phyloP scores from a whole-genome alignment of 2,329 filamentous ascomycete genomes.

The Rutstroemia sp. region DNA sequence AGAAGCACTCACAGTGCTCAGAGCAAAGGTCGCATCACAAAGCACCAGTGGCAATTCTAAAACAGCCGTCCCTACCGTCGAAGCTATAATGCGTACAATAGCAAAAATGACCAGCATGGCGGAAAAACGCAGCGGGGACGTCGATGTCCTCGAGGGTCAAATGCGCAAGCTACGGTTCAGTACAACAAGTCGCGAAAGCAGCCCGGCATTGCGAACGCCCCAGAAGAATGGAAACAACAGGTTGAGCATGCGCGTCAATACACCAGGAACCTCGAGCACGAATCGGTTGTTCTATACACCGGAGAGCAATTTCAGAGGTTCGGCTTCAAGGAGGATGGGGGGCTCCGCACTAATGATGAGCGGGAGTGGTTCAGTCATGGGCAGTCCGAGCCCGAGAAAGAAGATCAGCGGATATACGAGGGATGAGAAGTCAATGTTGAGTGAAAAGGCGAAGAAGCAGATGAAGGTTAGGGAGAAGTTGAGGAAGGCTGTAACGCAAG shows the following conservation, averaged over 20 bases:
- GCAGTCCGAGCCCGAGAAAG: conserved; percentile 39
- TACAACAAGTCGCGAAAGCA: conserved; percentile 37
- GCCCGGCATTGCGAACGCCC: conserved; percentile 34
- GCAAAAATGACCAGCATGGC: conserved; percentile 87
- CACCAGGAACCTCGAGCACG: conserved; percentile 20
- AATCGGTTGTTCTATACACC: conserved; percentile 26
- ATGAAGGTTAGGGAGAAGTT: conserved; percentile 47
- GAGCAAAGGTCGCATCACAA: conserved; percentile 63
- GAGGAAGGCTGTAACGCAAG: conserved; percentile 27
- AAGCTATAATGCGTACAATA: conserved; percentile 87
- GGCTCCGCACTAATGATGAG: conserved; percentile 4
- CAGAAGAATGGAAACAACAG: conserved; percentile 22
- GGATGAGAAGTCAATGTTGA: conserved; percentile 50
- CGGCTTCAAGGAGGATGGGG: conserved; percentile 16
- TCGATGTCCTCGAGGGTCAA: conserved; percentile 83
- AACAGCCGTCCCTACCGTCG: conserved; percentile 63
- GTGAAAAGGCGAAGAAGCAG: conserved; percentile 45
- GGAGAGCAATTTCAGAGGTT: conserved; percentile 22
- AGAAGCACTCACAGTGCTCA: conserved; percentile 70
- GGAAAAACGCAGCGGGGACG: conserved; percentile 82
- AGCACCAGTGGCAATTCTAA: conserved; percentile 44
- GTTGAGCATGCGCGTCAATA: conserved; percentile 16
- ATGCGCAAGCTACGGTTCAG: conserved; percentile 63
- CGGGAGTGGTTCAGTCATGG: conserved; percentile 23
- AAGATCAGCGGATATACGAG: conserved; percentile 55